Evolutionary conservation across 2,329 filamentous ascomycete species (phyloP).

Genomic region (Albophoma yamanashiensis): DNA sequence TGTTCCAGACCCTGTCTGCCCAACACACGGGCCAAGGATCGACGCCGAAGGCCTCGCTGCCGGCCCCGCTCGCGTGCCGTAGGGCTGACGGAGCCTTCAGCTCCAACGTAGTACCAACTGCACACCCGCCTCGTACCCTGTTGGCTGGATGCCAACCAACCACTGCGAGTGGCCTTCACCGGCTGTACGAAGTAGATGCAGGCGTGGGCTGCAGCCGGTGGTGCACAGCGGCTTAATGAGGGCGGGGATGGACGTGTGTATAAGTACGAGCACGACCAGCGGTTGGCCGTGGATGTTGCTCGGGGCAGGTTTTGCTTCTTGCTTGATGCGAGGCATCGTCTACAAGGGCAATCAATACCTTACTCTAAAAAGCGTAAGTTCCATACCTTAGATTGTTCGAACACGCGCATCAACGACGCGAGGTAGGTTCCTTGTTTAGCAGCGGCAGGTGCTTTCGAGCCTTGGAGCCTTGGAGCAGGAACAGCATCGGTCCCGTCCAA

Average conservation of each 20-base stretch:
- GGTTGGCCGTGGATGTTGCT: not conserved
- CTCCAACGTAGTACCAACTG: too few species aligned
- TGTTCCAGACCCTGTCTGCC: not conserved
- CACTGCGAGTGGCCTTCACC: not conserved
- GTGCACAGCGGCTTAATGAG: not conserved
- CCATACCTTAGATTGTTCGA: not conserved
- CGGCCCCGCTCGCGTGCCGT: not conserved
- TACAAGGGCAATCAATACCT: too few species aligned
- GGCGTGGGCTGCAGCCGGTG: not conserved
- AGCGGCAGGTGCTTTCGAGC: not conserved
- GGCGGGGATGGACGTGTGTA: not conserved
- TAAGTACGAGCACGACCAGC: not conserved
- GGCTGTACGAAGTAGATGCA: not conserved
- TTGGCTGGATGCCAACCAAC: not conserved
- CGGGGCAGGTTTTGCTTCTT: not conserved
- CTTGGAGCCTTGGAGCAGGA: not conserved
- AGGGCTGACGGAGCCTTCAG: not conserved
- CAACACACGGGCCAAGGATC: not conserved
- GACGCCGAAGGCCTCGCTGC: not conserved
- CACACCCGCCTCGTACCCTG: too few species aligned
- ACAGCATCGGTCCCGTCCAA: not conserved
- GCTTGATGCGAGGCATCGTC: not conserved
- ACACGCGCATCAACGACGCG: not conserved
- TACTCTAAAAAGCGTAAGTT: too few species aligned
- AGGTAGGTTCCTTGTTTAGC: not conserved